phyloP scores from a whole-genome alignment of 2,329 filamentous ascomycete genomes.

The Pseudogymnoascus destructans region DNA sequence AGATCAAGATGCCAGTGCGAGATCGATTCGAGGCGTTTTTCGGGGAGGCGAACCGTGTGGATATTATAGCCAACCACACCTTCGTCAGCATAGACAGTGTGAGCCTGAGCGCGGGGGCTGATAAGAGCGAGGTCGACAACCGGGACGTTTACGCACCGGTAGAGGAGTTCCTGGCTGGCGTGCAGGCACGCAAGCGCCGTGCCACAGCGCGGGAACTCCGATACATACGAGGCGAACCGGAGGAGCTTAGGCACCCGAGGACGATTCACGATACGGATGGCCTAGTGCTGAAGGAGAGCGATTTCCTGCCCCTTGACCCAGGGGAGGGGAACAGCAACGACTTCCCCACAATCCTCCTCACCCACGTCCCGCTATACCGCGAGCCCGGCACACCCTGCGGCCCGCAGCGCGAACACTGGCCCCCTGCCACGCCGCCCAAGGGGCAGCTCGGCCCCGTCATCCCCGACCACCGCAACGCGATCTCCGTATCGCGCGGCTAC shows the following conservation, averaged over 20 bases:
- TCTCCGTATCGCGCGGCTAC: conserved; percentile 66
- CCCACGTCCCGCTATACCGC: conserved; percentile 82
- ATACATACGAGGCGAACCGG: conserved; percentile 43
- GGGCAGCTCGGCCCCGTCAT: conserved; percentile 40
- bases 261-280: conserved; percentile 38
- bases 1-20: conserved; percentile 68
- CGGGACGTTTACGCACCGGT: conserved; percentile 63
- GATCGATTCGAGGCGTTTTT: conserved; percentile 80
- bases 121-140: conserved; percentile 33
- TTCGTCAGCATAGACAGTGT: conserved; percentile 86
- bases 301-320: conserved; percentile 31
- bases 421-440: conserved; percentile 50
- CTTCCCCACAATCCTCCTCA: conserved; percentile 77
- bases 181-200: conserved; percentile 51
- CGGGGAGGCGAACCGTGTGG: conserved; percentile 79
- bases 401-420: conserved; percentile 70
- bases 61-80: conserved; percentile 87
- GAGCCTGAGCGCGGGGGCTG: conserved; percentile 61
- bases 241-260: conserved; percentile 43
- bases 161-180: conserved; percentile 58
- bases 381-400: conserved; percentile 76
- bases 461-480: conserved; percentile 62
- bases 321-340: conserved; percentile 39
- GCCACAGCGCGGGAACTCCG: conserved; percentile 57
- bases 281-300: conserved; percentile 27